These are phyloP conservation scores for Tetrapisispora nanseiensis DNA, from an alignment of 805 yeast species.

Conservation along the genomic window DNA sequence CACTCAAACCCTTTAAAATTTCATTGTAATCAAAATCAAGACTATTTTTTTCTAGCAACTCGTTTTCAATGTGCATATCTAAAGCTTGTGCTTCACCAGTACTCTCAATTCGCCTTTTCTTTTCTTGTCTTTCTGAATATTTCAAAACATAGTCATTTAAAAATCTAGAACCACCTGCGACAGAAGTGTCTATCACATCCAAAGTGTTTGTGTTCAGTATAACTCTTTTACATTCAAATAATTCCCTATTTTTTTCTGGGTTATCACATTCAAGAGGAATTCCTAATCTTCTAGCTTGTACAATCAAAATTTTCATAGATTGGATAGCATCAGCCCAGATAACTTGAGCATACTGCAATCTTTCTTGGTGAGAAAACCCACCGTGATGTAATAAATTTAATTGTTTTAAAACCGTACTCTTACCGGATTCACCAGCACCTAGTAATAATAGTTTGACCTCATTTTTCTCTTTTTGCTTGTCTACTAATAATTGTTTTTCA, in stretches of 20 bases:
- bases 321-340: constrained; percentile 90
- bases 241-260: constrained; percentile 32
- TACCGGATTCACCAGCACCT: constrained; percentile 94
- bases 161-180: constrained; percentile 58
- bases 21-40: constrained; percentile 10
- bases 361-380: constrained; percentile 73
- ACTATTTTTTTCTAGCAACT: neutral
- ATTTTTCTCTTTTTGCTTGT: constrained; percentile 43
- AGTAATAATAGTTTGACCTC: constrained; percentile 65
- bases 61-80: constrained; percentile 4
- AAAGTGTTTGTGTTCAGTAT: constrained; percentile 49
- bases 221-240: constrained; percentile 39
- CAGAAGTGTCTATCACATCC: constrained; percentile 51
- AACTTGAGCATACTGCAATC: constrained; percentile 70
- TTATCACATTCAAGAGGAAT: constrained; percentile 59
- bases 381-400: constrained; percentile 76
- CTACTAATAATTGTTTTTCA: constrained; percentile 49
- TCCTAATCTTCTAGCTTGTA: constrained; percentile 61
- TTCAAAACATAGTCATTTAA: constrained; percentile 54
- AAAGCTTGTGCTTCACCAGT: constrained; percentile 41
- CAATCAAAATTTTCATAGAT: constrained; percentile 66
- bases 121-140: constrained; percentile 47
- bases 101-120: constrained; percentile 41
- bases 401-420: constrained; percentile 86
- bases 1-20: constrained; percentile 19